Evolutionary conservation across 495 filamentous ascomycete genomes (phyloP).

Genomic region (Podospora pseudopauciseta): DNA sequence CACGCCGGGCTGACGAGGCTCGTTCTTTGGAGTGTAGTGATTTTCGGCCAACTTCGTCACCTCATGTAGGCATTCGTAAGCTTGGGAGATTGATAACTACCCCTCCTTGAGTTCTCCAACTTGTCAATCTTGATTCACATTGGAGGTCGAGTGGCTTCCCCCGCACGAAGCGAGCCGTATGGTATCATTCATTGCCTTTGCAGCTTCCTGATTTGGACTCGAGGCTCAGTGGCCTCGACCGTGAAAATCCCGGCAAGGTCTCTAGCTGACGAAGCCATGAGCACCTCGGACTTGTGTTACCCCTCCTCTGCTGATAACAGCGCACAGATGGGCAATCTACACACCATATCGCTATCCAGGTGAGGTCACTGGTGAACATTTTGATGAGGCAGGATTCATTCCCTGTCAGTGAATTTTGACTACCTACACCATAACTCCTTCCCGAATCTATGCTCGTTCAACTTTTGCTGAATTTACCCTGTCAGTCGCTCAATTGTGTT

Average conservation of each 20-base stretch:
- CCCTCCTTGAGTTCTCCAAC: neutral
- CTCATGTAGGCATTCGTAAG: neutral
- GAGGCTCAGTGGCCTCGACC: neutral
- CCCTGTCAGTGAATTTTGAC: neutral
- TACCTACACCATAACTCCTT: neutral
- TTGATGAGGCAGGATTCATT: neutral
- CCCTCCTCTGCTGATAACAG: neutral
- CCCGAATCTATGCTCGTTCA: neutral
- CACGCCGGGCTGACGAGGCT: neutral
- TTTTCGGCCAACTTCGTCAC: neutral
- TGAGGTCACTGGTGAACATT: neutral
- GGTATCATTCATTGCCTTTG: neutral
- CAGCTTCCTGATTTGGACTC: conserved; percentile 5
- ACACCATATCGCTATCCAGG: neutral
- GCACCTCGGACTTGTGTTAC: neutral
- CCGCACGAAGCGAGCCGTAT: neutral
- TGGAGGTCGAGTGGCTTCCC: neutral
- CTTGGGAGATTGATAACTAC: neutral
- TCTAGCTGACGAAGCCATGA: neutral
- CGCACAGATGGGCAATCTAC: neutral
- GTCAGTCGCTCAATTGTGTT: neutral
- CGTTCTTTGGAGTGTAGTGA: neutral
- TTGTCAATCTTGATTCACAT: neutral
- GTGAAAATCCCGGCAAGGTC: neutral
- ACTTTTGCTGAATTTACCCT: too few relatives aligned